Percentiles rank a stretch among this genome's conserved stretches.
Evolutionary conservation across 208 protist species (phyloP).

Genomic region (Crithidia bombi): DNA sequence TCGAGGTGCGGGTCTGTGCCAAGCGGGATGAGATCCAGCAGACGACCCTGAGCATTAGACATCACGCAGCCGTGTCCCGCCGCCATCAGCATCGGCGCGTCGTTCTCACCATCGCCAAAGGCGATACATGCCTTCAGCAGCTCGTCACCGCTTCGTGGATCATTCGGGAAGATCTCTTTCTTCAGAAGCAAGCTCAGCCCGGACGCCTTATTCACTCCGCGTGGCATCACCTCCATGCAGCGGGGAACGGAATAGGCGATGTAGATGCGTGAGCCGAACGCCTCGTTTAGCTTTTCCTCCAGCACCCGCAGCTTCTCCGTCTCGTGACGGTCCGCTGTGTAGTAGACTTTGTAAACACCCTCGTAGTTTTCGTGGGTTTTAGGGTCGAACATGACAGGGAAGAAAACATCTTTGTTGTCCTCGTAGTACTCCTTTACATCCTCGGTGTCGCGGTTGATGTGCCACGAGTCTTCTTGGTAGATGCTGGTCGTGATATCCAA

Average conservation of each 20-base stretch:
- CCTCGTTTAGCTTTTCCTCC: constrained; percentile 19
- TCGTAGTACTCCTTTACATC: constrained; percentile 39
- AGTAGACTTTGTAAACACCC: constrained; percentile 48
- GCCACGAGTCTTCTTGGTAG: constrained; percentile 46
- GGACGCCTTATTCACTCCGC: constrained; percentile 49
- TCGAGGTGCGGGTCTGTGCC: constrained; percentile 35
- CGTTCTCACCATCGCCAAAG: constrained; percentile 63
- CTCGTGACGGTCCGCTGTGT: constrained; percentile 24
- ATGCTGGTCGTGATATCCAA: constrained; percentile 39
- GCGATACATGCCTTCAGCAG: constrained; percentile 45
- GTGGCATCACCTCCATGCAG: constrained; percentile 54
- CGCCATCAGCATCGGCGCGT: constrained; percentile 43
- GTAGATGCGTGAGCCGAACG: constrained; percentile 14
- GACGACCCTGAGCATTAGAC: constrained; percentile 33
- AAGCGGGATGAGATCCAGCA: constrained; percentile 31
- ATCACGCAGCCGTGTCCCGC: constrained; percentile 46
- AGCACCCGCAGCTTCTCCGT: constrained; percentile 13
- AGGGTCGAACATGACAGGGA: constrained; percentile 35
- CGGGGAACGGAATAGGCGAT: constrained; percentile 35
- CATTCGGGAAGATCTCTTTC: constrained; percentile 24
- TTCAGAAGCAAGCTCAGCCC: constrained; percentile 30
- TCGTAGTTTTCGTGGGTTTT: constrained; percentile 31
- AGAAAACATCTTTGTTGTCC: constrained; percentile 42
- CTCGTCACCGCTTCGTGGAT: constrained; percentile 14
- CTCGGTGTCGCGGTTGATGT: constrained; percentile 31